Evolutionary conservation across 1,284 basidiomycete species (phyloP), one percentile per base, ranked within the genome.

Genomic region (Boletus semigastroideus): DNA sequence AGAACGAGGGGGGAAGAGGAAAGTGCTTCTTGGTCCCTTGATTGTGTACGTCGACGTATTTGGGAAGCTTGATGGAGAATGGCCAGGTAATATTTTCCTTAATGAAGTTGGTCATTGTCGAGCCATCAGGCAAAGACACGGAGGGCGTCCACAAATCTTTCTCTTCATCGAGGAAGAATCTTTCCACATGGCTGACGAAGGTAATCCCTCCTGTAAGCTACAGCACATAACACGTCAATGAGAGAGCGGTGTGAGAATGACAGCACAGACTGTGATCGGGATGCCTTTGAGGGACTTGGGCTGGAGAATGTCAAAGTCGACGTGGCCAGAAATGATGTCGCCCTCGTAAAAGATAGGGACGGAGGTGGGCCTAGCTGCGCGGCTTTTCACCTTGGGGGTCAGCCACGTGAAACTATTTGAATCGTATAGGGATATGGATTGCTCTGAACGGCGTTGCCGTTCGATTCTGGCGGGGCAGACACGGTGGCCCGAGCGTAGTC

Each of bases 1-100:
- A 72, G 53, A 80, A 78, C 40, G 68, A 74, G n/a, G 78, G 74
- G 4, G 79, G 79, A 6, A 79, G 68, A 13, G 58, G 64, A 46
- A 74, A 77, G 9, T 49, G 64, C 14, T 55, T 64, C 58, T 59
- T 68, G 16, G 56, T 61, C 38, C 62, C 69, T 19, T 54, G 45
- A 27, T 72, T 66, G 20, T 65, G 58, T 19, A 74, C 58, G 22
- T 59, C 57, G 12, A 78, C 73, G 20, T 76, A 72, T 22, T 59
- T 60, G 0, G 78, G 80, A 10, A 81, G 68, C 10, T 58, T 62
- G 37, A 80, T 71, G 14, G 67, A 65, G 63, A 80, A 82, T 0
- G 76, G 68, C 76, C 78, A 80, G 2, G 71, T 64, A 48, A 75
- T 67, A 22, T 66, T 66, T 17, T 79, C 78, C 19, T 67, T 66